Evolutionary conservation across 176 grass and related monocot genomes (phyloP), one percentile per base, ranked within the genome.

Genomic region (Phyllostachys edulis): DNA sequence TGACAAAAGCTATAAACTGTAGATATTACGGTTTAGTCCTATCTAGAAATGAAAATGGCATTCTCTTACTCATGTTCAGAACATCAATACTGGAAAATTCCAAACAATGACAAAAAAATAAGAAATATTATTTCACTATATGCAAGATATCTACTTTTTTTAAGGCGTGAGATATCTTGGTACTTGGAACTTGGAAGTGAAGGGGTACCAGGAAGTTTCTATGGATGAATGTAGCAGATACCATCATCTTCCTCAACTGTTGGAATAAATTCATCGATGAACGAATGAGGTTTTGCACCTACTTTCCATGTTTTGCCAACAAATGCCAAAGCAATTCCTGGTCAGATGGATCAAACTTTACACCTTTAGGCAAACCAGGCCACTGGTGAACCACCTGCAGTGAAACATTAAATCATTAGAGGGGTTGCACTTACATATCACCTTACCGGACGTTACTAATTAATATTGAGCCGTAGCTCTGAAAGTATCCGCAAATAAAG

Each of bases 191-290:
- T 71, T 69, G 12, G 4, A 52, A 66, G 61, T 66, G 59, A 80
- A 63, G 59, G n/a, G 21, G 14, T 77, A 98, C 96, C 96, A 90
- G 93, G 96, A 87, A 98, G 81, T 82, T 86, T 93, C 70, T 89
- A 70, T 63, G 96, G 96, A 89, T 98, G 93, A n/a, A 91, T 92
- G 65, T 98, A 98, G 80, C 96, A 98, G 76, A 98, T 98, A 52
- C 96, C 96, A 68, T 98, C 96, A 44, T 78, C 87, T 84, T 89
- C 87, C 76, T 96, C 91, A 56, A 98, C 93, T 9, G 93, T 98
- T 87, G 88, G 96, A 85, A 98, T 94, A 73, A 98, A 98, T 82
- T 98, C 96, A 62, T 81, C 72, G 14, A 96, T 98, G 84, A 95
- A 98, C 57, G 96, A 93, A 77, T 98, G 96, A 87, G 93, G 74